Conservation (phyloP, 345 rosid genomes). For the Lumnitzera littorea region DNA sequence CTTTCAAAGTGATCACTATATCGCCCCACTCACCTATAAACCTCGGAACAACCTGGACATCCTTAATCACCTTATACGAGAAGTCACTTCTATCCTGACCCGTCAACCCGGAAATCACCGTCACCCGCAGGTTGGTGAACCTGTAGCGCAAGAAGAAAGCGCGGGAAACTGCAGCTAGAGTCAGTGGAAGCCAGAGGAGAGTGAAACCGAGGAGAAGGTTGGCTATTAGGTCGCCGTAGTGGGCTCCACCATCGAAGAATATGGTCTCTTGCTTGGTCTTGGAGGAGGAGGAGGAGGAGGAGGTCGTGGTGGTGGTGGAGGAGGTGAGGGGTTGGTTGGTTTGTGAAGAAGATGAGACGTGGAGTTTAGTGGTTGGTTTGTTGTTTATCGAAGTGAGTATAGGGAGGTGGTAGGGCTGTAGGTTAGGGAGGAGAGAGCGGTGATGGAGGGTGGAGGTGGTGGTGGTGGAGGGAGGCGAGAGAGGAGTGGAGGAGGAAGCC, state of each 20-base stretch:
- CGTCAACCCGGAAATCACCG: slow-evolving; percentile 81
- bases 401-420: slow-evolving; percentile 13
- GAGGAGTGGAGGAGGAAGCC: slow-evolving; percentile 25
- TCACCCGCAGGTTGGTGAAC: slow-evolving; percentile 87
- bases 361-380: slow-evolving; percentile 27
- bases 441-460: slow-evolving; percentile 13
- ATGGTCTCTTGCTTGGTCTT: slow-evolving; percentile 51
- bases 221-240: slow-evolving; percentile 82
- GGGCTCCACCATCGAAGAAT: slow-evolving; percentile 90
- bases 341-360: slow-evolving; percentile 39
- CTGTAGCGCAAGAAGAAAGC: slow-evolving; percentile 78
- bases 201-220: slow-evolving; percentile 79
- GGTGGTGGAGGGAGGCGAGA: slow-evolving; percentile 16
- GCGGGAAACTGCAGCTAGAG: slow-evolving; percentile 83
- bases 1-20: slow-evolving; percentile 61
- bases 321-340: slow-evolving; percentile 25
- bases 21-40: slow-evolving; percentile 97
- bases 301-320: slow-evolving; percentile 15
- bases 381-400: slow-evolving; percentile 3
- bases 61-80: slow-evolving; percentile 82
- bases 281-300: slow-evolving; percentile 18
- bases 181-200: slow-evolving; percentile 84
- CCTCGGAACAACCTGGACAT: slow-evolving; percentile 88
- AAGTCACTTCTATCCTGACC: slow-evolving; percentile 85
- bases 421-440: slow-evolving; percentile 15